Conservation (phyloP, 768 basidiomycete genomes). For the Boletus tomentosulus region DNA sequence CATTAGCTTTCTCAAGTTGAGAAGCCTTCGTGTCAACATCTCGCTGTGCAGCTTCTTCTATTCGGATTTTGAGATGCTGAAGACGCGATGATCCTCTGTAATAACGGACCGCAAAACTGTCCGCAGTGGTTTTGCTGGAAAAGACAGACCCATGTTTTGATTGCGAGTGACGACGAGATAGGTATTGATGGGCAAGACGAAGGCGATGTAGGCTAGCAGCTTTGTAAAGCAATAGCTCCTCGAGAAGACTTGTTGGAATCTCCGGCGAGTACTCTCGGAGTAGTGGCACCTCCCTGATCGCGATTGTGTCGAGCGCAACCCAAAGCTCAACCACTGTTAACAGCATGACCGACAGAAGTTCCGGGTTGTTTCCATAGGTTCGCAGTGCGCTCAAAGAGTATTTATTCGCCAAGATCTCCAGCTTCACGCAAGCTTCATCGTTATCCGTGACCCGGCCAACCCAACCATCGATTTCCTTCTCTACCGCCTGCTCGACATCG, state of each 20-base stretch:
- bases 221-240: slow-evolving; percentile 39
- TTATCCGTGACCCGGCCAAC: slow-evolving; percentile 17
- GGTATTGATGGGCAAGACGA: slow-evolving; percentile 25
- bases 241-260: slow-evolving; percentile 35
- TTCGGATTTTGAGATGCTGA: slow-evolving; percentile 21
- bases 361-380: slow-evolving; percentile 19
- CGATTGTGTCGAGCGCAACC: slow-evolving; percentile 9
- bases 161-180: slow-evolving; percentile 25
- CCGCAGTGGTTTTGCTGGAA: slow-evolving; percentile 8
- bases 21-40: slow-evolving; percentile 17
- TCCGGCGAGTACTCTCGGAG: slow-evolving; percentile 44
- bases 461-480: slow-evolving; percentile 32
- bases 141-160: slow-evolving; percentile 32
- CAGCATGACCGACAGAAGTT: no score
- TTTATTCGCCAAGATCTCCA: slow-evolving; percentile 25
- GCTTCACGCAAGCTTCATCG: slow-evolving; percentile 20
- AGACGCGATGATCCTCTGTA: slow-evolving; percentile 21
- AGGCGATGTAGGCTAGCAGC: slow-evolving; percentile 27
- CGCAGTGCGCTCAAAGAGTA: slow-evolving; percentile 27
- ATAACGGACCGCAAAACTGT: slow-evolving; percentile 33
- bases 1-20: slow-evolving; percentile 21
- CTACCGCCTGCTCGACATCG: slow-evolving; percentile 15
- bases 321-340: no score
- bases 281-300: slow-evolving; percentile 33
- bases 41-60: slow-evolving; percentile 25